Conservation (phyloP, 352 stramenopile species). For the Nothophytophthora sp. region DNA sequence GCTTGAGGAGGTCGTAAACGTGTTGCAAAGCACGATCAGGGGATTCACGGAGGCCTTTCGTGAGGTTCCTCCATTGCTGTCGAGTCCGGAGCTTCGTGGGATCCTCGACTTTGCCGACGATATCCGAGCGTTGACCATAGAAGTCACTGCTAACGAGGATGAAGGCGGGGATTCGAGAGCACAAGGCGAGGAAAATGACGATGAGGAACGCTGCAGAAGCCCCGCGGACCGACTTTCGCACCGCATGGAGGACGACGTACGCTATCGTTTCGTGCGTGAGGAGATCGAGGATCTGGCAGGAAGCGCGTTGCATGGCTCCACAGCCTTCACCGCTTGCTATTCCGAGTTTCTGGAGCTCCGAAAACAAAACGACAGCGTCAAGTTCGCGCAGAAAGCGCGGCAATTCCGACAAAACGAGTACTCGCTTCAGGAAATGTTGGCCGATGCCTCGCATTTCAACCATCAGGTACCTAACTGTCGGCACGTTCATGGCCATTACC, state of each 20-base stretch:
- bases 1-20: conserved; percentile 22
- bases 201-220: conserved; percentile 12
- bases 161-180: background rate
- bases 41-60: conserved; percentile 45
- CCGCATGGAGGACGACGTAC: conserved; percentile 32
- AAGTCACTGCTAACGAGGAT: background rate
- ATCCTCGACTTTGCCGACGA: conserved; percentile 54
- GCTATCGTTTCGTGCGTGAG: conserved; percentile 30
- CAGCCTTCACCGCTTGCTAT: conserved; percentile 38
- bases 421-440: conserved; percentile 38
- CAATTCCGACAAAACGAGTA: conserved; percentile 52
- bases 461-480: conserved; percentile 44
- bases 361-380: conserved; percentile 41
- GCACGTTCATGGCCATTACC: no score
- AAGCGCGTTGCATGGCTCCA: conserved; percentile 21
- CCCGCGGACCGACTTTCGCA: conserved; percentile 26
- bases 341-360: conserved; percentile 29
- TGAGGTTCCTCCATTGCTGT: conserved; percentile 33
- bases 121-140: conserved; percentile 38
- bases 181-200: background rate
- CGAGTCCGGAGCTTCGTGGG: conserved; percentile 38
- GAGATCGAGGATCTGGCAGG: conserved; percentile 46
- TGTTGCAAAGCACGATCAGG: conserved; percentile 30
- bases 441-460: conserved; percentile 36
- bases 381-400: conserved; percentile 46